A percentile compares a stretch with the other conserved stretches of the same genome.
phyloP scores from a whole-genome alignment of 352 stramenopile species.

The Phytophthora brassicae region DNA sequence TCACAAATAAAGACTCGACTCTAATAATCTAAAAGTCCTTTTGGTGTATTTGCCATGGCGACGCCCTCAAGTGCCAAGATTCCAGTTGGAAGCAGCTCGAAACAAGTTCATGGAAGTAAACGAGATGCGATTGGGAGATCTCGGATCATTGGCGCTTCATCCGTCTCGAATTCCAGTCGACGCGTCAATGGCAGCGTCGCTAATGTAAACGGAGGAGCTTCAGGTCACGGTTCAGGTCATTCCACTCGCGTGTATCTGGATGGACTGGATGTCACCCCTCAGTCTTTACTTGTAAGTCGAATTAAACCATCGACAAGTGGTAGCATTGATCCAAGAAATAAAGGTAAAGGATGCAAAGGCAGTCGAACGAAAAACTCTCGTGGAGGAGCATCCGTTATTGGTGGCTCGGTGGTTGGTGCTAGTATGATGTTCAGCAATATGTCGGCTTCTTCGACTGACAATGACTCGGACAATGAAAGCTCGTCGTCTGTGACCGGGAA shows the following conservation, averaged over 20 bases:
- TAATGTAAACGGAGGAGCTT: constrained; percentile 25
- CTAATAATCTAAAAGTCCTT: neutral
- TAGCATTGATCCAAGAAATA: constrained; percentile 8
- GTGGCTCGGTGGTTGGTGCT: constrained; percentile 42
- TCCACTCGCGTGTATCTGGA: constrained; percentile 69
- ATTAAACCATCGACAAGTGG: constrained; percentile 58
- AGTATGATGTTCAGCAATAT: constrained; percentile 55
- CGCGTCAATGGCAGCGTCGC: constrained; percentile 52
- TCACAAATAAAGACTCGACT: neutral
- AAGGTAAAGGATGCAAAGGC: constrained; percentile 25
- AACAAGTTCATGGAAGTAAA: constrained; percentile 42
- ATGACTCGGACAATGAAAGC: constrained; percentile 48
- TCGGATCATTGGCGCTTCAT: constrained; percentile 56
- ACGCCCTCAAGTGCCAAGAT: constrained; percentile 50
- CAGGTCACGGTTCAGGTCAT: constrained; percentile 24
- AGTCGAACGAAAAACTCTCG: constrained; percentile 38
- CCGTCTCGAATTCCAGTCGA: constrained; percentile 70
- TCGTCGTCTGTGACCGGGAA: constrained; percentile 24
- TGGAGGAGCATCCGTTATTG: constrained; percentile 10
- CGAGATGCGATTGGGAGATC: constrained; percentile 58
- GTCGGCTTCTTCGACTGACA: constrained; percentile 60
- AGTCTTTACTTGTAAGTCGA: constrained; percentile 72
- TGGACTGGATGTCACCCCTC: constrained; percentile 69
- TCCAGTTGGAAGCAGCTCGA: constrained; percentile 37
- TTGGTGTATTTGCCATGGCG: constrained; percentile 45